Base-by-base conservation (phyloP, 352 stramenopile species). In the Halophytophthora polymorphica region DNA sequence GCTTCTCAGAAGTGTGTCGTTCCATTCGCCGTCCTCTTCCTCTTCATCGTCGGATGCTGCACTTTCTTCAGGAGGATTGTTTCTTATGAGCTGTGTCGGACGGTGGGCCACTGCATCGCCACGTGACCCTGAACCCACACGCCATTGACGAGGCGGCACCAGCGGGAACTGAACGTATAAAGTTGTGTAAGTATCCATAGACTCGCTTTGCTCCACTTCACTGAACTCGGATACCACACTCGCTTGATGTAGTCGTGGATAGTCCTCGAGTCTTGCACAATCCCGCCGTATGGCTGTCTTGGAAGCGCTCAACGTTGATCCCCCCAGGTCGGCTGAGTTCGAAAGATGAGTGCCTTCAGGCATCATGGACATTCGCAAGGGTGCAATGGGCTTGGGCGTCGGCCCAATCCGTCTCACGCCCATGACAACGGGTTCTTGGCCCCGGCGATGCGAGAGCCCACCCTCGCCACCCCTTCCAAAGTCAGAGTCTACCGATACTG, bases 91-190 rank as follows among this genome's bases (percentile, higher is more conserved):
- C 17, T 61, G 35, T 38, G 19, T 55, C 28, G 39, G 13, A 21
- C 21, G 35, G 33, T 39, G 45, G 14, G 15, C 5, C 11, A 22
- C 18, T 6, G 38, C 31, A 47, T 55, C 37, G 36, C 25, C 53
- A 13, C 11, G 29, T 23, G 35, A 11, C 15, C 17, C 29, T 23
- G 25, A 17, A 8, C 46, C 52, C 41, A 87, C 25, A 1, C 56
- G 59, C 15, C 58, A 69, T 1, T 59, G 56, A 6, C 66, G 59
- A 0, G 78, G 76, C 11, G 54, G 17, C 1, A 85, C 49, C 17
- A 77, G 53, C 1, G 77, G 78, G 40, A 89, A 89, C 38, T 87
- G 78, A 25, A 89, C 66, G 44, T 85, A 85, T 29, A 73, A 58
- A 35, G 61, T 88, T 7, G 60, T 58, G 21, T 65, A 69, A 3